phyloP scores from a whole-genome alignment of 192 early-diverging fungal genomes.

The Thoreauomyces humboldtii region DNA sequence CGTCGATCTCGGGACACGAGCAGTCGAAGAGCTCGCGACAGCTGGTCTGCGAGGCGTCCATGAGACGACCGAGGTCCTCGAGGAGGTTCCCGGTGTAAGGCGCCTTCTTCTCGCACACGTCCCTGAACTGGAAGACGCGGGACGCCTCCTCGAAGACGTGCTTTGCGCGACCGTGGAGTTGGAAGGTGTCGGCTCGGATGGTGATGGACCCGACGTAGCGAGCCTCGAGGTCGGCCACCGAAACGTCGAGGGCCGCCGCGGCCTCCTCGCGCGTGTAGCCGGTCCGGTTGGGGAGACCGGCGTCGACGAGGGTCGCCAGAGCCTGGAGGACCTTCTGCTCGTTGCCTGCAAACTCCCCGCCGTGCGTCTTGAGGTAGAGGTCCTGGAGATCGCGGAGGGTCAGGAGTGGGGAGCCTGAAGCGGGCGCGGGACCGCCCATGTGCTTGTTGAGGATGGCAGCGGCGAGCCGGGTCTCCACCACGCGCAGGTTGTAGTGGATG shows the following conservation, averaged over 20 bases:
- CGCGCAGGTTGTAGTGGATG: slow-evolving; percentile 87
- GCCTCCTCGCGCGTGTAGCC: slow-evolving; percentile 36
- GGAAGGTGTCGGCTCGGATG: slow-evolving; percentile 65
- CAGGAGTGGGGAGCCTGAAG: neutral
- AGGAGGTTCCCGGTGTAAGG: slow-evolving; percentile 27
- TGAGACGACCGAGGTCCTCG: slow-evolving; percentile 71
- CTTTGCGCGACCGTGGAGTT: slow-evolving; percentile 73
- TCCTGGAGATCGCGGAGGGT: slow-evolving; percentile 33
- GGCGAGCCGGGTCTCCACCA: slow-evolving; percentile 84
- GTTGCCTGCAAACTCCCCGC: neutral
- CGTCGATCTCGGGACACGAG: slow-evolving; percentile 80
- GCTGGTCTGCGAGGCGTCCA: slow-evolving; percentile 84
- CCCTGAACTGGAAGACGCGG: slow-evolving; percentile 73
- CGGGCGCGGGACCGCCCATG: neutral
- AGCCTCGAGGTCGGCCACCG: slow-evolving; percentile 30
- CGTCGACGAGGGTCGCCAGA: slow-evolving; percentile 13
- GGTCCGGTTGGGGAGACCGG: slow-evolving; percentile 14
- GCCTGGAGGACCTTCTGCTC: slow-evolving; percentile 16
- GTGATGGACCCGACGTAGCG: slow-evolving; percentile 47
- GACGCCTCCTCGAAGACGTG: slow-evolving; percentile 81
- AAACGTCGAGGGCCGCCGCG: slow-evolving; percentile 27
- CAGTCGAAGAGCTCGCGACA: slow-evolving; percentile 84
- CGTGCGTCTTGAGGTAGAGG: neutral
- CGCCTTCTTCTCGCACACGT: slow-evolving; percentile 49
- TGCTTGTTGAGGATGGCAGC: slow-evolving; percentile 49